Percentiles rank a stretch among this genome's conserved stretches.
phyloP scores from a whole-genome alignment of 2,329 filamentous ascomycete species.

The Helicocarpus griseus region DNA sequence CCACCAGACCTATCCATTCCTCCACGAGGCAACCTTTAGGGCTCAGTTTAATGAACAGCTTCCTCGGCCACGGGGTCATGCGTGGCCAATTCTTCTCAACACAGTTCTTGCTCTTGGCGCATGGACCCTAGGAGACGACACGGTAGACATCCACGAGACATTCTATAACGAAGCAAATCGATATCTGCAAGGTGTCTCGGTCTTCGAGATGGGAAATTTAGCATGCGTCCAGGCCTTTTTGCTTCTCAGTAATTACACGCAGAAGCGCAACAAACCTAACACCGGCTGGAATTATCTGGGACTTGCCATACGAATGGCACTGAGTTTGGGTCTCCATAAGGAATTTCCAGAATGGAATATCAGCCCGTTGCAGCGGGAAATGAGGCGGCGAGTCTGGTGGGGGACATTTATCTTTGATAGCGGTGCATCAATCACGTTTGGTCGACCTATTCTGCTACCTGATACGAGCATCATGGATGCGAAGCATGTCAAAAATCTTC shows the following conservation, averaged over 20 bases:
- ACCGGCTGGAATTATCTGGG: conserved; percentile 42
- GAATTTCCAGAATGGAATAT: conserved; percentile 41
- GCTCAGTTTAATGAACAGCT: conserved; percentile 38
- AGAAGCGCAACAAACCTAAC: conserved; percentile 44
- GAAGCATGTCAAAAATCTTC: conserved; percentile 35
- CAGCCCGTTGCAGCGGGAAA: conserved; percentile 32
- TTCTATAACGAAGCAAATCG: conserved; percentile 39
- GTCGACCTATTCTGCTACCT: conserved; percentile 38
- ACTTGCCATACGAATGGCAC: conserved; percentile 40
- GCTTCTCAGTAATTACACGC: conserved; percentile 40
- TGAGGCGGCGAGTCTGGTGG: conserved; percentile 34
- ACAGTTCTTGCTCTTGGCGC: conserved; percentile 38
- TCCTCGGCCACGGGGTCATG: conserved; percentile 31
- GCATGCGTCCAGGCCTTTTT: conserved; percentile 40
- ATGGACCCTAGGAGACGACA: conserved; percentile 34
- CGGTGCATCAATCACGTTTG: conserved; percentile 43
- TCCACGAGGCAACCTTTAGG: conserved; percentile 40
- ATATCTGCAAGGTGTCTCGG: conserved; percentile 35
- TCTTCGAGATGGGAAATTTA: conserved; percentile 41
- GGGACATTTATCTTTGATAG: conserved; percentile 39
- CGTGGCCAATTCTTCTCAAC: conserved; percentile 39
- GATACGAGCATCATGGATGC: conserved; percentile 34
- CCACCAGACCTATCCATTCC: conserved; percentile 38
- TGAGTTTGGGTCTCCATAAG: conserved; percentile 42
- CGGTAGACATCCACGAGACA: conserved; percentile 27